Evolutionary conservation across 441 rosid species (phyloP).

Genomic region (Jatropha multifida): DNA sequence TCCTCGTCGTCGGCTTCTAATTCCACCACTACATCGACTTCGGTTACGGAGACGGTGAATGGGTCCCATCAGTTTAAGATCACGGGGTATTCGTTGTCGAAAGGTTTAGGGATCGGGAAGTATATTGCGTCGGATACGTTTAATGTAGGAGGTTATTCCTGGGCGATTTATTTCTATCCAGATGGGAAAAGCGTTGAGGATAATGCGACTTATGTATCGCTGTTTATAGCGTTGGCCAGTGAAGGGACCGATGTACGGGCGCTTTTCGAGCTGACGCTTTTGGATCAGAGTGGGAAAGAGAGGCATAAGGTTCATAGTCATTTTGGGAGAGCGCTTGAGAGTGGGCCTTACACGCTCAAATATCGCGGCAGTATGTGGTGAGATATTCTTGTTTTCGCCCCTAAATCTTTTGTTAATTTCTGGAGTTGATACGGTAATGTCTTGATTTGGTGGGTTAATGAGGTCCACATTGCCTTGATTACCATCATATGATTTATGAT

Average conservation of each 20-base stretch:
- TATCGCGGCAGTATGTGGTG: slow-evolving; percentile 98
- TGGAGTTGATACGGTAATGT: background rate
- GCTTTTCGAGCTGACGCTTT: slow-evolving; percentile 80
- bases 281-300: slow-evolving; percentile 91
- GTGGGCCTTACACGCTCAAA: slow-evolving; percentile 85
- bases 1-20: slow-evolving; percentile 7
- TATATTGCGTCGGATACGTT: slow-evolving; percentile 76
- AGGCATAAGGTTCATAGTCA: slow-evolving; percentile 87
- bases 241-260: slow-evolving; percentile 91
- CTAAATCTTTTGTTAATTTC: too few species aligned
- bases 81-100: slow-evolving; percentile 31
- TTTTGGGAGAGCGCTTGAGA: slow-evolving; percentile 82
- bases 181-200: slow-evolving; percentile 94
- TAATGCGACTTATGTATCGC: slow-evolving; percentile 68
- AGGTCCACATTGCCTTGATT: background rate
- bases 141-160: slow-evolving; percentile 73
- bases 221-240: slow-evolving; percentile 86
- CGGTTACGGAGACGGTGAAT: slow-evolving; percentile 24
- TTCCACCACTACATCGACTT: slow-evolving; percentile 19
- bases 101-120: slow-evolving; percentile 83
- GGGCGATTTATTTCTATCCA: slow-evolving; percentile 93
- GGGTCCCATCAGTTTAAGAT: slow-evolving; percentile 29
- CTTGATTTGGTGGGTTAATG: background rate
- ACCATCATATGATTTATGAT: background rate
- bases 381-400: slow-evolving; percentile 15